These are phyloP conservation scores for Przewalskia tangutica DNA, from an alignment of 257 asterid species.

Conservation along the genomic window DNA sequence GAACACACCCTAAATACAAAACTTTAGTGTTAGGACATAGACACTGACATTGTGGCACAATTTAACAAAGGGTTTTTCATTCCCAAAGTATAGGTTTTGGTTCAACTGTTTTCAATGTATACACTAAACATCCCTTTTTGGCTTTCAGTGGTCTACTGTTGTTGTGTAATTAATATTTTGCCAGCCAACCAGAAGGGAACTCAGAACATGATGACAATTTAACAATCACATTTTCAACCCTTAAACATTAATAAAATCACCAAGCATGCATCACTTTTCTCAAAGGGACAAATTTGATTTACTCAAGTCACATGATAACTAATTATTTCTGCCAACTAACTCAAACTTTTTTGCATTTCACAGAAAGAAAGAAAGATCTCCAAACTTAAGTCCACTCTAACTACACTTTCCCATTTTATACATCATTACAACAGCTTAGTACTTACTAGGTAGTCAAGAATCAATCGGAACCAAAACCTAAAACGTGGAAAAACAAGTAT, in stretches of 20 bases:
- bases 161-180: neutral
- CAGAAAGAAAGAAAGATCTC: neutral
- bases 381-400: neutral
- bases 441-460: constrained; percentile 6
- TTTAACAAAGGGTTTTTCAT: neutral
- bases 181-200: neutral
- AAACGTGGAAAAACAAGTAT: neutral
- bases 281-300: neutral
- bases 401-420: neutral
- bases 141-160: neutral
- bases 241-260: neutral
- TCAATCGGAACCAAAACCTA: neutral
- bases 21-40: neutral
- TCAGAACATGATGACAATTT: neutral
- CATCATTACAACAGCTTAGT: constrained; percentile 4
- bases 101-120: neutral
- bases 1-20: no score
- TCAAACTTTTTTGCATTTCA: constrained; percentile 6
- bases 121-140: neutral
- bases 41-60: neutral
- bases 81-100: neutral
- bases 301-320: constrained; percentile 2
- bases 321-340: neutral
- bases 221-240: neutral
- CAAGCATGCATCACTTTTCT: neutral